Conservation (phyloP, 768 basidiomycete species). For the Lepiota brunneoincarnata region DNA sequence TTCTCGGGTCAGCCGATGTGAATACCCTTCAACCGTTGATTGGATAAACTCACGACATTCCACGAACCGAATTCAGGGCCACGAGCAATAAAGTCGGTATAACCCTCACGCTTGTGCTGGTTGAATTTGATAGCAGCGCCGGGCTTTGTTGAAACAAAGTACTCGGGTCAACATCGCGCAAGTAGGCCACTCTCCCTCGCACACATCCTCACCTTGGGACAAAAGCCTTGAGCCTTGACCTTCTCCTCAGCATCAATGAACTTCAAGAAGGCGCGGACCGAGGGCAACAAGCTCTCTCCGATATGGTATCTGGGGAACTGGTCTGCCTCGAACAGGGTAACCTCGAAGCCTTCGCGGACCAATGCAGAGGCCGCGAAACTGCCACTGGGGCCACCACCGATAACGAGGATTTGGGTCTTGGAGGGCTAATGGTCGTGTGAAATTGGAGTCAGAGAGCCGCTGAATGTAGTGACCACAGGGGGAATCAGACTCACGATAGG, state of each 20-base stretch:
- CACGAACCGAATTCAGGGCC: slow-evolving; percentile 48
- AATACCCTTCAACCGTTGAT: not conserved
- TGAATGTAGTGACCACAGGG: no score
- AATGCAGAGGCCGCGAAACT: slow-evolving; percentile 54
- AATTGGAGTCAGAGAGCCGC: not conserved
- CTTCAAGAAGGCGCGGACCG: slow-evolving; percentile 30
- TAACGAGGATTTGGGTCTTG: slow-evolving; percentile 37
- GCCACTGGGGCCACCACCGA: slow-evolving; percentile 62
- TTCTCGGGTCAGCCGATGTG: not conserved
- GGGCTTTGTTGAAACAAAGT: slow-evolving; percentile 30
- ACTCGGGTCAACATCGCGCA: not conserved
- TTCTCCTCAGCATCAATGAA: slow-evolving; percentile 35
- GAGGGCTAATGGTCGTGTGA: no score
- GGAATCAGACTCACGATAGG: no score
- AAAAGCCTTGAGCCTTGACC: slow-evolving; percentile 30
- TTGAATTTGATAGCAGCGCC: slow-evolving; percentile 62
- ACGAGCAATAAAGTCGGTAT: slow-evolving; percentile 52
- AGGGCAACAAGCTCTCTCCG: slow-evolving; percentile 37
- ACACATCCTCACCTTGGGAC: slow-evolving; percentile 23
- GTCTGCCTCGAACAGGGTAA: slow-evolving; percentile 52
- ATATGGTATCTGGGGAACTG: slow-evolving; percentile 54
- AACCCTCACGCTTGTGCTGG: slow-evolving; percentile 54
- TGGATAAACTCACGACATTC: slow-evolving; percentile 48
- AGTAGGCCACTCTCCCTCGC: not conserved
- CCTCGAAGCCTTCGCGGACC: slow-evolving; percentile 56